Evolutionary conservation across 2,329 filamentous ascomycete species (phyloP), one percentile per base, ranked within the genome.

Genomic region (Hirsutella rhossiliensis): DNA sequence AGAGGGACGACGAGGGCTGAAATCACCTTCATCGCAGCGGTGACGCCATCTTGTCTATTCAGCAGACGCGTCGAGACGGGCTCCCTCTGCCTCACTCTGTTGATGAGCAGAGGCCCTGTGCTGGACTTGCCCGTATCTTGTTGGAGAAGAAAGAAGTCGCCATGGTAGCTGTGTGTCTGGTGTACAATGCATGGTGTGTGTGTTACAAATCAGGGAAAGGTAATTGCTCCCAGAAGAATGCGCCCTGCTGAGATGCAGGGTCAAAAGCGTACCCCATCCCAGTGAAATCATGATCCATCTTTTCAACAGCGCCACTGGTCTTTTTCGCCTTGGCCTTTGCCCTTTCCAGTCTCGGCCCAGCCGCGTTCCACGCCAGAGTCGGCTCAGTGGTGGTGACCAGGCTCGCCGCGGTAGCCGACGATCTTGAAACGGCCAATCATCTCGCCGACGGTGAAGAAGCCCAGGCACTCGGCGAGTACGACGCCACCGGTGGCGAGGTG

Each of bases 371-470:
- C 9, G 23, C 23, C 5, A 27, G 23, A 27, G 23, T 27, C 23
- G 23, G 42, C 55, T 70, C 72, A 78, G 67, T 78, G 78, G 64
- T 81, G 75, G 52, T 72, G 69, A 55, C 73, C 74, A 50, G 65
- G 61, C 62, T 85, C 78, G 61, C 85, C 84, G 66, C 76, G 78
- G 76, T 98, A 98, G 52, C 92, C 92, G 56, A 98, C 75, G 56
- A 98, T 66, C 84, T 98, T 97, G 72, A 92, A 80, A 60, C 89
- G 79, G 58, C 92, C 92, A 58, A 98, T 81, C 66, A 98, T 97
- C 76, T 97, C 89, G 52, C 92, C 92, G 44, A 97, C 79, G 49
- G 89, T 94, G 77, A 97, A 98, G 78, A 98, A 98, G 49, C 92
- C 92, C 54, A 98, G 69, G 42, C 87, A 76, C 71, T 98, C 90